phyloP scores from a whole-genome alignment of 2,329 filamentous ascomycete species.

The Thielaviopsis punctulata region DNA sequence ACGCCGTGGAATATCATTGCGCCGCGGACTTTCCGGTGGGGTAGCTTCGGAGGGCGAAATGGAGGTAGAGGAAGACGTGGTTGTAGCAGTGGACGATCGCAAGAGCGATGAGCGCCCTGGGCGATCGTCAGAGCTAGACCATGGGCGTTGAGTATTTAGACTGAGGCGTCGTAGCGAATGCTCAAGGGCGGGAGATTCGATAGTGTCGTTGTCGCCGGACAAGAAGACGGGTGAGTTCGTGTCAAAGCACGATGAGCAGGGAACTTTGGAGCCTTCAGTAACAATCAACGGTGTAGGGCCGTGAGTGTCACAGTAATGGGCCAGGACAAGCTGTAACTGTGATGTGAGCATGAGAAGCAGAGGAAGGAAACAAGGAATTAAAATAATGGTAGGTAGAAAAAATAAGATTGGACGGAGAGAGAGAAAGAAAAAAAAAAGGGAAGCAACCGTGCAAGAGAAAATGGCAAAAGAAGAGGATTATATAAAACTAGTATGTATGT shows the following conservation, averaged over 20 bases:
- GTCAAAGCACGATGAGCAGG: constrained; percentile 43
- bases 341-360: background rate
- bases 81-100: constrained; percentile 22
- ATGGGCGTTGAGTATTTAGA: background rate
- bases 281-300: constrained; percentile 54
- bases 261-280: constrained; percentile 45
- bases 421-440: background rate
- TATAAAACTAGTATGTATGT: background rate
- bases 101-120: constrained; percentile 22
- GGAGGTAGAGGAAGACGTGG: constrained; percentile 21
- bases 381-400: background rate
- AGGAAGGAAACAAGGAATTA: background rate
- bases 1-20: constrained; percentile 23
- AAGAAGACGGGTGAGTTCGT: constrained; percentile 18
- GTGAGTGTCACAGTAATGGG: constrained; percentile 55
- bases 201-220: background rate
- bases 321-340: constrained; percentile 43
- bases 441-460: background rate
- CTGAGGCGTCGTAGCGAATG: constrained; percentile 4
- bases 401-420: background rate
- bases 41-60: constrained; percentile 29
- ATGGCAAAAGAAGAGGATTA: background rate
- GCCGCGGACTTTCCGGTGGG: constrained; percentile 38
- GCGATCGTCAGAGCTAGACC: constrained; percentile 5
- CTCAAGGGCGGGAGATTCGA: constrained; percentile 4